Evolutionary conservation across 23 red algal species (phyloP).

Genomic region (Gracilaria domingensis): DNA sequence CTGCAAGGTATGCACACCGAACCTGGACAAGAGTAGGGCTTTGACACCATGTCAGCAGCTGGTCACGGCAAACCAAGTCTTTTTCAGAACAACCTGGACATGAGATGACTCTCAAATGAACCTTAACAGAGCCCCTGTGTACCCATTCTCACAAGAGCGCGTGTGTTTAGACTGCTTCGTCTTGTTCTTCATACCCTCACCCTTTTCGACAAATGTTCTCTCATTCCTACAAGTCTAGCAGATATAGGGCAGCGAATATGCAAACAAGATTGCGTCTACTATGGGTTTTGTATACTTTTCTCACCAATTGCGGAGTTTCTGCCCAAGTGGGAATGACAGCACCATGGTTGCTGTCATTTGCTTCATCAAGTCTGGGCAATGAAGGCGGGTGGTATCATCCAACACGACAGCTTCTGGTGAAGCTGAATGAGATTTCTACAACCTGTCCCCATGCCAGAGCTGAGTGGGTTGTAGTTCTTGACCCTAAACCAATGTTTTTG

Average conservation of each 20-base stretch:
- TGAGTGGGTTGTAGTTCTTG: conserved; percentile 8
- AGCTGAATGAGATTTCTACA: conserved; percentile 22
- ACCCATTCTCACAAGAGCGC: neutral
- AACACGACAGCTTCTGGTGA: conserved; percentile 21
- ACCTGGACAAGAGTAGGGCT: neutral
- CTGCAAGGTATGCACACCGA: neutral
- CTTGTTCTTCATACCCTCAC: neutral
- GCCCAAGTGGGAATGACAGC: neutral
- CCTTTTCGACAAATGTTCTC: neutral
- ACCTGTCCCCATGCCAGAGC: conserved; percentile 12
- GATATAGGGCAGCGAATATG: too few relatives aligned
- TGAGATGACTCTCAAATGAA: neutral
- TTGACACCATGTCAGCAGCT: neutral
- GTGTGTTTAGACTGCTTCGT: neutral
- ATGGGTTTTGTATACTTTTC: neutral
- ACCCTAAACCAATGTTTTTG: neutral
- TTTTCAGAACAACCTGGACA: neutral
- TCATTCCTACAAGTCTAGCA: too few relatives aligned
- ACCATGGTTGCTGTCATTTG: conserved; percentile 29
- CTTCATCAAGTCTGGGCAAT: neutral
- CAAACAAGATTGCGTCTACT: neutral
- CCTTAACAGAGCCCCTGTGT: neutral
- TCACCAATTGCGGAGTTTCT: neutral
- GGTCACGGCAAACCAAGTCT: neutral
- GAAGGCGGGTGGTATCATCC: conserved; percentile 12